Evolutionary conservation across 2,329 filamentous ascomycete species (phyloP), one percentile per base, ranked within the genome.

Genomic region (Lecanosticta acicola): DNA sequence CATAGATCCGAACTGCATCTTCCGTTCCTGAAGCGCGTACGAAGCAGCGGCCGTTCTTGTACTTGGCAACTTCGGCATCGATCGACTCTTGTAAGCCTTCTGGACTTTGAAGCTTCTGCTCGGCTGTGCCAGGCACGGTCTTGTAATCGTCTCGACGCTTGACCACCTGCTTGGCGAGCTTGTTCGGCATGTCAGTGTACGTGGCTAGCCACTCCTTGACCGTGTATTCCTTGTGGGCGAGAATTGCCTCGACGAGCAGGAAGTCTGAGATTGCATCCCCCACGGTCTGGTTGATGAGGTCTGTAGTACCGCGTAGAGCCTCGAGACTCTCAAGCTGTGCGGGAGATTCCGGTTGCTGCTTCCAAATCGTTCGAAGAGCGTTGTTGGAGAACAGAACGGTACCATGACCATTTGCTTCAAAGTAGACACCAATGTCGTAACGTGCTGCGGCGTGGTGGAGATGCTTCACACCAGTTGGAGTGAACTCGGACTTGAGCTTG

Each of bases 231-330:
- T 96, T 97, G 78, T 97, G 89, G 4, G 93, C 90, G 33, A 98
- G 83, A 56, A 97, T 93, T 26, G 91, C 87, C 70, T 98, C 93
- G 32, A 97, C 90, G 62, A 98, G 82, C 37, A 98, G 80, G 78
- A 96, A 86, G 70, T 98, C 93, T 1, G 89, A 95, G 46, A 98
- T 79, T 38, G 93, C 93, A 65, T 98, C 93, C 43, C 93, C 93
- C 38, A 97, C 91, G 1, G 93, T 93, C 73, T 98, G 93, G 76
- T 98, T 98, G 74, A 98, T 94, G 53, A 98, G 78, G 59, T 96
- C 87, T 41, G 84, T 84, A 43, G 94, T 78, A 9, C 88, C 90
- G 43, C 80, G 77, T 1, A 98, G 82, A 7, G 84, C 89, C 45
- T 94, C 86, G 11, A 97, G 79, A 1, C 91, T 87, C 59, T 88